Base-by-base conservation (phyloP, 371 early-diverging fungal species). In the Umbelopsis sp. region DNA sequence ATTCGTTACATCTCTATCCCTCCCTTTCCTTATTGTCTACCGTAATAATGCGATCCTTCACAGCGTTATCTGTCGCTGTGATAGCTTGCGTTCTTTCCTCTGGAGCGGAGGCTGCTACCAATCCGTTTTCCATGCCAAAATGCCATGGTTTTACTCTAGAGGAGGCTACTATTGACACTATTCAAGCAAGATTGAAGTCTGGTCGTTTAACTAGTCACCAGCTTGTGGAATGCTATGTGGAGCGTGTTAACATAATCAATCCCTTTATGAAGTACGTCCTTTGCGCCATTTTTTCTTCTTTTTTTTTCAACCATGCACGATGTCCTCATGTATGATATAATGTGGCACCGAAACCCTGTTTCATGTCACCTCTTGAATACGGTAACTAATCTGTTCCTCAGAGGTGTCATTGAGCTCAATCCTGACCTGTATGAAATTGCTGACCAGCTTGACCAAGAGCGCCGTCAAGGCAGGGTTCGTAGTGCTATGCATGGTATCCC, bases 211-310 rank as follows among this genome's bases (percentile, higher is more conserved):
- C 53, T 44, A 64, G 64, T 20, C 45, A 29, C 46, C 63, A 72
- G 44, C 66, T 72, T 37, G 66, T 69, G 24, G 50, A 72, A 50
- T 72, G 72, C 51, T 72, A 72, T 48, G 35, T 72, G 9, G 48
- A 63, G 8, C 63, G 72, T 22, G 63, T 72, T 29, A 18, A 72
- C 3, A 6, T 10, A 41, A 25, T 72, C 5, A 68, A 72, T 44
- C 65, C 72, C 11, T 50, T 57, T 24, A 48, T 72, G 63, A 48
- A 45, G 68, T 63, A 46, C 62, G 68, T 67, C 14, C 29, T 29
- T 3, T 29, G 4, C 22, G 22, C 22, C 22, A 65, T 44, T 35
- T 4, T 48, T 22, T 29, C 14, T 20, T 3, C 18, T 25, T 14
- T 63, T 20, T 22, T 22, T 22, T 22, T 22, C 22, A 22, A 22